A percentile compares a stretch with the other conserved stretches of the same genome.
phyloP scores from a whole-genome alignment of 495 filamentous ascomycete species.

The Apodospora peruviana region DNA sequence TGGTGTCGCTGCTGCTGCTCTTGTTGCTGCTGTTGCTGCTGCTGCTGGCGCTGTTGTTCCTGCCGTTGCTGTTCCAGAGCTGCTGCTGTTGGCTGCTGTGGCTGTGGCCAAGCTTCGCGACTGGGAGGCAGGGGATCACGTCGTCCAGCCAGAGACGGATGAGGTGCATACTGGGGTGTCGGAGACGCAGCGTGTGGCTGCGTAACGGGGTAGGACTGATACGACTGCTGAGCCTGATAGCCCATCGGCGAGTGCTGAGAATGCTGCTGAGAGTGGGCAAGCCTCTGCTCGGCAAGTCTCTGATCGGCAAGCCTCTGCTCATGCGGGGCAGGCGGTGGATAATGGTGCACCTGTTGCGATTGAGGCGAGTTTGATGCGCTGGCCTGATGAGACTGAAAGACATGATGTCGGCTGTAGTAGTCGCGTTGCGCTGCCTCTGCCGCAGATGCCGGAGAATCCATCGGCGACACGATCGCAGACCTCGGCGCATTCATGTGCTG shows the following conservation, averaged over 20 bases:
- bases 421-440: constrained; percentile 30
- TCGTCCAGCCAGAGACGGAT: constrained; percentile 15
- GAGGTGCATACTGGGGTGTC: constrained; percentile 20
- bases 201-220: constrained; percentile 9
- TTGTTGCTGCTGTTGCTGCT: constrained; percentile 9
- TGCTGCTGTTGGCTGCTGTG: constrained; percentile 10
- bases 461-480: constrained; percentile 20
- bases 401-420: constrained; percentile 36
- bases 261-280: constrained; percentile 19
- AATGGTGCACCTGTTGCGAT: constrained; percentile 35
- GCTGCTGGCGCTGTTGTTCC: constrained; percentile 16
- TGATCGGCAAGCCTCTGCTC: constrained; percentile 2
- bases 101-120: constrained; percentile 15
- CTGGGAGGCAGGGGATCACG: constrained; percentile 8
- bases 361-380: constrained; percentile 34
- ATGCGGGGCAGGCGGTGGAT: constrained; percentile 28
- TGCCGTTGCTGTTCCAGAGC: constrained; percentile 17
- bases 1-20: constrained; percentile 13
- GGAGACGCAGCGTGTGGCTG: constrained; percentile 22
- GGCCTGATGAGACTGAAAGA: constrained; percentile 27
- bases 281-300: constrained; percentile 10
- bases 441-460: constrained; percentile 22
- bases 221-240: constrained; percentile 11
- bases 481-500: constrained; percentile 32
- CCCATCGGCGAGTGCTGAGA: constrained; percentile 9